Evolutionary conservation across 2,329 filamentous ascomycete species (phyloP).

Genomic region (Aspergillus ochraceus): DNA sequence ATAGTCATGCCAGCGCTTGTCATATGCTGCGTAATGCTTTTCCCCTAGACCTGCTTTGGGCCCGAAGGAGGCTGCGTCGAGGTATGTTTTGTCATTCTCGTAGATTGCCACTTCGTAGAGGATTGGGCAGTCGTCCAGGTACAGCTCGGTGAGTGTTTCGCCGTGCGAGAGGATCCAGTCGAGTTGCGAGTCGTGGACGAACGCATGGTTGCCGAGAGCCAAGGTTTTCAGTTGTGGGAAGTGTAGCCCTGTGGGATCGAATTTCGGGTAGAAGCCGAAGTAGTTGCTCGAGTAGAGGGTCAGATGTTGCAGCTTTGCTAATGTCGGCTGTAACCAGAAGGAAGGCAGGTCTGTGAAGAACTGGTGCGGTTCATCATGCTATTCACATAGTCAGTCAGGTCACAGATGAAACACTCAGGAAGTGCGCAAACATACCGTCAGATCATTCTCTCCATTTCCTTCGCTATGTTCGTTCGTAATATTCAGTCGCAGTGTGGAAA

Average conservation of each 20-base stretch:
- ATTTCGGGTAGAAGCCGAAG: conserved; percentile 43
- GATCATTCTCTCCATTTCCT: not conserved
- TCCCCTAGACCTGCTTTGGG: not conserved
- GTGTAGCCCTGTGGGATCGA: conserved; percentile 32
- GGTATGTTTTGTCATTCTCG: not conserved
- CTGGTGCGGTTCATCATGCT: not conserved
- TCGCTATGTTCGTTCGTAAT: not conserved
- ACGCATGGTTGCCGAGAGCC: conserved; percentile 42
- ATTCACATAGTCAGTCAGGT: not conserved
- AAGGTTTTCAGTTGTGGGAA: conserved; percentile 44
- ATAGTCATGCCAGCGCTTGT: conserved; percentile 21
- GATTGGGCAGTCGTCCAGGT: conserved; percentile 46
- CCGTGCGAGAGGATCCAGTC: conserved; percentile 46
- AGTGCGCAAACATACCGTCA: not conserved
- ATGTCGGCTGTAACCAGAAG: not conserved
- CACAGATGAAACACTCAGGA: not conserved
- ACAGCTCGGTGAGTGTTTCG: conserved; percentile 41
- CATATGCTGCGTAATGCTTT: conserved; percentile 4
- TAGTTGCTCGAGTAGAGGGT: conserved; percentile 38
- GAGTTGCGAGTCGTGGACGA: conserved; percentile 49
- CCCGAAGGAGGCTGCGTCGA: not conserved
- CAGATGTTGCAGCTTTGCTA: conserved; percentile 30
- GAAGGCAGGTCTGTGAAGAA: not conserved
- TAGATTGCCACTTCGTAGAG: conserved; percentile 7
- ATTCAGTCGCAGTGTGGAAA: not conserved